Conservation (phyloP, 129 eudicot species). For the Solidago caesia region DNA sequence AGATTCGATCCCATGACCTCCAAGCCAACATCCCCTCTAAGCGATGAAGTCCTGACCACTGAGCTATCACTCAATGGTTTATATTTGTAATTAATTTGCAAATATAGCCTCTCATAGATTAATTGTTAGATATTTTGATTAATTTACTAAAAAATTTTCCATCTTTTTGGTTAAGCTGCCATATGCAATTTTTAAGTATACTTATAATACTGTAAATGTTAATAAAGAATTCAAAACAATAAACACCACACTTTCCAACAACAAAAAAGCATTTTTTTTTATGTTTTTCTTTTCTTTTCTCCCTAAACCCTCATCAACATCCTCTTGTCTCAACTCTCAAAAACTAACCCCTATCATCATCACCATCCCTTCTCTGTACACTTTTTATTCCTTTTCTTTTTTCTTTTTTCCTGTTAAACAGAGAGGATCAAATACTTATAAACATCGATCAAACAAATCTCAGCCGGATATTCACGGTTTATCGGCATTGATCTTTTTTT, state of each 20-base stretch:
- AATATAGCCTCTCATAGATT: too few relatives aligned
- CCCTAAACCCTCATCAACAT: slow-evolving; percentile 8
- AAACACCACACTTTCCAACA: not conserved
- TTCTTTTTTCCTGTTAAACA: not conserved
- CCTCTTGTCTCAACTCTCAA: not conserved
- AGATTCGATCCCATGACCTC: too few relatives aligned
- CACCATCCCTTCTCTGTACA: slow-evolving; percentile 27
- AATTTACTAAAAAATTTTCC: too few relatives aligned
- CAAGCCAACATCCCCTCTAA: too few relatives aligned
- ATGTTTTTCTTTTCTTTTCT: not conserved
- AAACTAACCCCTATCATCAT: slow-evolving; percentile 1
- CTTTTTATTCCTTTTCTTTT: slow-evolving; percentile 15
- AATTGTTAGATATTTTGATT: too few relatives aligned
- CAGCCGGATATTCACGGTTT: not conserved
- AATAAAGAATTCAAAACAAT: not conserved
- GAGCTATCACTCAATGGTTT: too few relatives aligned
- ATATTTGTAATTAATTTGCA: too few relatives aligned
- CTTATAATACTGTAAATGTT: not conserved
- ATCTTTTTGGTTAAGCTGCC: too few relatives aligned
- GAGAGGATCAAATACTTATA: slow-evolving; percentile 16
- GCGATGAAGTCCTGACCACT: too few relatives aligned
- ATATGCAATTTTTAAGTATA: too few relatives aligned
- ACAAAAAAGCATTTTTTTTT: slow-evolving; percentile 3
- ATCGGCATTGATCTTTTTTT: not conserved
- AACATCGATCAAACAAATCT: slow-evolving; percentile 21